Conservation (phyloP, 179 eudicot genomes). For the Pouteria campechiana region DNA sequence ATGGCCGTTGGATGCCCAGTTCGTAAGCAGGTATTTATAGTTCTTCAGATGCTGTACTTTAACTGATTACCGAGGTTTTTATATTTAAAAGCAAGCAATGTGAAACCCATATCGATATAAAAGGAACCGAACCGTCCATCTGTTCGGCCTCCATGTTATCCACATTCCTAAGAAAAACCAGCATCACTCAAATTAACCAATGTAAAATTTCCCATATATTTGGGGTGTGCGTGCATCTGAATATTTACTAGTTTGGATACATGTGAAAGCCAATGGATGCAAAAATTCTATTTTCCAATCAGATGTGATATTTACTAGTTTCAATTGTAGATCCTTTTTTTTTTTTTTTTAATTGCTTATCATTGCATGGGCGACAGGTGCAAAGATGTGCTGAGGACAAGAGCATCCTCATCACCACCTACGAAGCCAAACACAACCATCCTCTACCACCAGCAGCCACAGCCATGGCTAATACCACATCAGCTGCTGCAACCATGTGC, state of each 20-base stretch:
- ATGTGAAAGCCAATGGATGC: neutral
- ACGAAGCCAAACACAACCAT: slow-evolving; percentile 3
- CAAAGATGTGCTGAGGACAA: slow-evolving; percentile 15
- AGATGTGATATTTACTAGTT: neutral
- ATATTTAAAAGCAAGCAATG: neutral
- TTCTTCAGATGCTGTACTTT: neutral
- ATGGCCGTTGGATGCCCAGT: slow-evolving; percentile 14
- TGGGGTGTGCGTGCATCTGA: neutral
- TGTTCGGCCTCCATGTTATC: neutral
- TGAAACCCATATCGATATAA: neutral
- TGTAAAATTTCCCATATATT: neutral
- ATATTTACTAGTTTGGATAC: neutral
- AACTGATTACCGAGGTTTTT: neutral
- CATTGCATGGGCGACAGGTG: slow-evolving; percentile 1
- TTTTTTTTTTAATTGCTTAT: neutral
- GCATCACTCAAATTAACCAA: no score
- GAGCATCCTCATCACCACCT: slow-evolving; percentile 8
- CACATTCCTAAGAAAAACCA: no score
- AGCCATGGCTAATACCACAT: neutral
- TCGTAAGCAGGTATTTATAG: slow-evolving; percentile 5
- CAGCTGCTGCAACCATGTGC: neutral
- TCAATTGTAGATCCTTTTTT: neutral
- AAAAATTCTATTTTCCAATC: neutral
- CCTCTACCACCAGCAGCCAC: neutral
- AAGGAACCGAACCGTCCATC: neutral